Evolutionary conservation across 2,329 filamentous ascomycete species (phyloP).

Genomic region (Hirsutella minnesotensis): DNA sequence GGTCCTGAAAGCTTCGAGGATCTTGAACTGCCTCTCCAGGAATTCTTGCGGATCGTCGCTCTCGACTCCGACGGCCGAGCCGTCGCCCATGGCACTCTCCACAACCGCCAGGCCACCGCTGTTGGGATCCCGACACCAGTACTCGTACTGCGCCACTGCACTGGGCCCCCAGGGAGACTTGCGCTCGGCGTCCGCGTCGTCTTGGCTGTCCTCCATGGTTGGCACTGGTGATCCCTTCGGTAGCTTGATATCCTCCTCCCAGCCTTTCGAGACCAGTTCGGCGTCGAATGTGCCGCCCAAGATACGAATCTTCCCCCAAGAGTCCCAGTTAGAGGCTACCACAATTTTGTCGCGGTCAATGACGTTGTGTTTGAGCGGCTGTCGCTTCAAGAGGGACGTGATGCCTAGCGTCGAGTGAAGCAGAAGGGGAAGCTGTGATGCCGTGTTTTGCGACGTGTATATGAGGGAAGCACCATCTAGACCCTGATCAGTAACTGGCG

Average conservation of each 20-base stretch:
- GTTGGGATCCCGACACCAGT: conserved; percentile 65
- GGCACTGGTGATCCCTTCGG: conserved; percentile 19
- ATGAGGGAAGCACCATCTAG: conserved; percentile 74
- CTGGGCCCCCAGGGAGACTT: conserved; percentile 16
- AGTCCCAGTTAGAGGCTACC: conserved; percentile 95
- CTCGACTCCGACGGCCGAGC: conserved; percentile 20
- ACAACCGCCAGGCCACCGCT: conserved; percentile 38
- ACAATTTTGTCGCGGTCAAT: conserved; percentile 91
- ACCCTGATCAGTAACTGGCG: conserved; percentile 10
- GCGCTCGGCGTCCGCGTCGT: conserved; percentile 2
- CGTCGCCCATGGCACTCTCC: conserved; percentile 25
- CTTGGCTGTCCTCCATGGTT: conserved; percentile 12
- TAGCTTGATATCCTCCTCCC: conserved; percentile 71
- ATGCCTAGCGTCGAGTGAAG: conserved; percentile 80
- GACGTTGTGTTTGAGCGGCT: conserved; percentile 77
- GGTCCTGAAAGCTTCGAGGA: conserved; percentile 54
- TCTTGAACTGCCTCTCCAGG: conserved; percentile 60
- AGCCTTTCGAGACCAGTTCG: conserved; percentile 72
- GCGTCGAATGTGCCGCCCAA: conserved; percentile 86
- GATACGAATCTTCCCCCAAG: conserved; percentile 92
- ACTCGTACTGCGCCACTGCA: conserved; percentile 64
- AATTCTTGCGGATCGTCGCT: conserved; percentile 63
- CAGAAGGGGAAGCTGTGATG: conserved; percentile 66
- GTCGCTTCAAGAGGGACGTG: conserved; percentile 67
- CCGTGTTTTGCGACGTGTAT: conserved; percentile 67